A percentile compares a stretch with the other conserved stretches of the same genome.
Evolutionary conservation across 805 yeast genomes (phyloP).

Genomic region (Ogataea henricii): DNA sequence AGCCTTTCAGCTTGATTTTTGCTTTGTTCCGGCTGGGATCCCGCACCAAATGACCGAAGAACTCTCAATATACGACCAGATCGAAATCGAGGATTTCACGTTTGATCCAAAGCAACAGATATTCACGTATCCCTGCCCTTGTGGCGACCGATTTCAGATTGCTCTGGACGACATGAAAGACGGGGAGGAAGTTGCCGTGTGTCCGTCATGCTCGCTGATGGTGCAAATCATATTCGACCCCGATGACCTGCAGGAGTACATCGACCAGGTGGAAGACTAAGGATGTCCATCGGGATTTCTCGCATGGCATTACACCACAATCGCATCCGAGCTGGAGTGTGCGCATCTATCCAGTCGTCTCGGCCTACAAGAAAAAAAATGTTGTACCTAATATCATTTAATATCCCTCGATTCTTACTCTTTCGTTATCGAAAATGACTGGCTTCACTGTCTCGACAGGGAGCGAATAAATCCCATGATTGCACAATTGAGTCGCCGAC

Average conservation of each 20-base stretch:
- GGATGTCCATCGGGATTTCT: background rate
- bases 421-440: too few species aligned
- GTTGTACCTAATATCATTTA: background rate
- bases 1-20: too few species aligned
- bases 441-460: too few species aligned
- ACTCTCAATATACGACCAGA: slow-evolving; percentile 76
- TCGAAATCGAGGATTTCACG: slow-evolving; percentile 96
- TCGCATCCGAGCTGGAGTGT: background rate
- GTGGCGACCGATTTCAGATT: slow-evolving; percentile 94
- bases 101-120: slow-evolving; percentile 81
- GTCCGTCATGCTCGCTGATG: slow-evolving; percentile 95
- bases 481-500: too few species aligned
- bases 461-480: too few species aligned
- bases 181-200: slow-evolving; percentile 92
- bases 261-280: slow-evolving; percentile 29
- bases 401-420: too few species aligned
- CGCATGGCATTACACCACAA: background rate
- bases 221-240: slow-evolving; percentile 86
- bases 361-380: background rate
- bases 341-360: background rate
- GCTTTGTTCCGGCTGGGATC: background rate
- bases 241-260: slow-evolving; percentile 51
- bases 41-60: slow-evolving; percentile 44
- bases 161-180: slow-evolving; percentile 80
- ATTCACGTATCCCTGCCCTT: slow-evolving; percentile 95